Evolutionary conservation across 805 yeast species (phyloP), one percentile per base, ranked within the genome.

Genomic region (Priceomyces medius): DNA sequence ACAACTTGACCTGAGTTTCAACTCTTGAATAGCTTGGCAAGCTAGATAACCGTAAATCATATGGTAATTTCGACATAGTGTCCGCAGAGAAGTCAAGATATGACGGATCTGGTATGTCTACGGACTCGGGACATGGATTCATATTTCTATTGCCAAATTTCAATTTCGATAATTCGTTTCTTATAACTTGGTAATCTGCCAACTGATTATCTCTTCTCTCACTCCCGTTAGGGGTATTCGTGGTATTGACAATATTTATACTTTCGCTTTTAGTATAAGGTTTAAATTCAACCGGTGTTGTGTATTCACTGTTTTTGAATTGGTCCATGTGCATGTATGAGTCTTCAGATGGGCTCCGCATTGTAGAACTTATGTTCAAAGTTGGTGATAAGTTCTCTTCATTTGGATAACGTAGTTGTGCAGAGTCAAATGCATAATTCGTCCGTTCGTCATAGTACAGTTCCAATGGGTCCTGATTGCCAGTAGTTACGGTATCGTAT

Each of bases 1-100:
- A 74, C 32, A 95, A 68, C 60, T 88, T 90, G 58, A 93, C 88
- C 65, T 93, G 99, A 12, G 97, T 91, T 64, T 91, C 99, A 5
- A 91, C 99, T 49, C 99, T 78, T 9, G 97, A 88, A 50, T 80
- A 81, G 4, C 77, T 66, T 2, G 97, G 97, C 34, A 91, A 69
- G 38, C 81, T 84, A 6, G 71, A 61, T 1, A 91, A 67, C 19
- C 64, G 59, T 40, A 85, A 49, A 41, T 71, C 66, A 57, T 76
- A 81, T 1, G 79, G 79, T 39, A 75, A 63, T 3, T 57, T 50
- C 12, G 56, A 43, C 62, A 68, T 55, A n/a, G 62, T 44, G 35
- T 58, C 57, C 1, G 61, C 58, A 2, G 71, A 66, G 43, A 69
- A 69, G 43, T 70, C 74, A 38, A 68, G 55, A 31, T 60, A 60